Evolutionary conservation across 1,284 basidiomycete species (phyloP), one percentile per base, ranked within the genome.

Genomic region (Sanghuangporus baumii): DNA sequence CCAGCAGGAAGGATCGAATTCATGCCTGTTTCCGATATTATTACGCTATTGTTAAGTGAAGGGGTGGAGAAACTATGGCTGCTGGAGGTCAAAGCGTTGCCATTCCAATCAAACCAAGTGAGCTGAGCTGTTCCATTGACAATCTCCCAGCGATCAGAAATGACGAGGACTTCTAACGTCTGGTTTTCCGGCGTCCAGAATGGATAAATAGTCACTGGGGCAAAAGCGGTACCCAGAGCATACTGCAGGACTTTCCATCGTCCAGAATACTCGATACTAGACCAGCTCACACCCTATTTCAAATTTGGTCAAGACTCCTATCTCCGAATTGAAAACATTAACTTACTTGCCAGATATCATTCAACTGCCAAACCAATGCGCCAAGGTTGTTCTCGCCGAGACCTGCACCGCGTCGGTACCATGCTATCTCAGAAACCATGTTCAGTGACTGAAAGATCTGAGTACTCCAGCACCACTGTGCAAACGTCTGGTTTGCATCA

Each of bases 161-260:
- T 80, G 9, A 79, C 79, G 5, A 80, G 70, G 5, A 85, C 74
- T 66, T 83, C 76, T 48, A 86, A 67, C 18, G 76, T 79, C 68
- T 81, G 72, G 59, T 79, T 82, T 12, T 73, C 73, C 0, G 78
- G 74, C 31, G 78, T 80, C 79, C 79, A 83, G 72, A 86, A 84
- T 12, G 83, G 80, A 63, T 81, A 81, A 63, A 83, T 77, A 52
- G 76, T 74, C 7, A 87, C 71, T 2, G 82, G 80, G 0, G 78
- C 73, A 69, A 81, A 86, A 6, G 77, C 75, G 20, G 71, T 72
- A 6, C 78, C 73, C 65, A 83, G 70, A 4, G 75, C 79, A 67
- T 87, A 86, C 62, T 85, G 78, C 60, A 83, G 72, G 3, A 84
- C 80, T 71, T 87, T 87, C 85, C 84, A 87, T 38, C 84, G 70